phyloP scores from a whole-genome alignment of 805 yeast species.

The Candida methanosorbosa region DNA sequence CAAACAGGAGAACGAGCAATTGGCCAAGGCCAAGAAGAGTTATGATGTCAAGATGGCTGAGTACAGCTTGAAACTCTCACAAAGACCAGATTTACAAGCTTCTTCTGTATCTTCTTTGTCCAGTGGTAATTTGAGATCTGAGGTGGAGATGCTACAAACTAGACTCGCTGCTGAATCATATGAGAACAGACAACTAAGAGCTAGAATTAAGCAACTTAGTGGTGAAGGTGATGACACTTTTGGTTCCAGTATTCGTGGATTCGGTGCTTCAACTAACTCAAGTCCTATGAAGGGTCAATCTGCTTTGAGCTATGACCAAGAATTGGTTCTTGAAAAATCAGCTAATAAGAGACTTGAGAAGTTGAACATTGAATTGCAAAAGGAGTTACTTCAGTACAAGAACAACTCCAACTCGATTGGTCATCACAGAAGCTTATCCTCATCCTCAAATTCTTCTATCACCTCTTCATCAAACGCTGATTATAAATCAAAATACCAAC shows the following conservation, averaged over 20 bases:
- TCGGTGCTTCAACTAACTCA: not conserved
- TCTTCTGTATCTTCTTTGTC: not conserved
- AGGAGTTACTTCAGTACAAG: conserved; percentile 24
- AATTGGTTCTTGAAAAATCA: conserved; percentile 16
- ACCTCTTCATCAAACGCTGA: conserved; percentile 25
- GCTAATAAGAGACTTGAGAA: conserved; percentile 23
- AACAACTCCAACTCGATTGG: too few relatives aligned
- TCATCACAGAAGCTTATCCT: conserved; percentile 7
- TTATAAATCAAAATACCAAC: conserved; percentile 37
- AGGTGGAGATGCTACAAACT: conserved; percentile 49
- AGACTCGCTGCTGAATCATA: conserved; percentile 56
- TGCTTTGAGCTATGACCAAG: not conserved
- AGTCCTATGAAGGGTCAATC: not conserved
- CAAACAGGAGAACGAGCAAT: conserved; percentile 25
- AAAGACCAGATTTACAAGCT: conserved; percentile 11
- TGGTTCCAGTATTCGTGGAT: not conserved
- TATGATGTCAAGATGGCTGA: conserved; percentile 24
- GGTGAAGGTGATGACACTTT: conserved; percentile 1
- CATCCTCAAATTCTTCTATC: conserved; percentile 22
- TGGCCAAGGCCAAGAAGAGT: conserved; percentile 20
- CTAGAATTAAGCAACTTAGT: conserved; percentile 30
- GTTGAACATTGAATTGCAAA: conserved; percentile 24
- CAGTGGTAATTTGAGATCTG: conserved; percentile 23
- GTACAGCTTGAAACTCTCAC: conserved; percentile 19
- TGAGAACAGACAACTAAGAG: conserved; percentile 41